Percentiles rank a stretch among this genome's conserved stretches.
Evolutionary conservation across 345 rosid genomes (phyloP).

Genomic region (Pugionium cornutum): DNA sequence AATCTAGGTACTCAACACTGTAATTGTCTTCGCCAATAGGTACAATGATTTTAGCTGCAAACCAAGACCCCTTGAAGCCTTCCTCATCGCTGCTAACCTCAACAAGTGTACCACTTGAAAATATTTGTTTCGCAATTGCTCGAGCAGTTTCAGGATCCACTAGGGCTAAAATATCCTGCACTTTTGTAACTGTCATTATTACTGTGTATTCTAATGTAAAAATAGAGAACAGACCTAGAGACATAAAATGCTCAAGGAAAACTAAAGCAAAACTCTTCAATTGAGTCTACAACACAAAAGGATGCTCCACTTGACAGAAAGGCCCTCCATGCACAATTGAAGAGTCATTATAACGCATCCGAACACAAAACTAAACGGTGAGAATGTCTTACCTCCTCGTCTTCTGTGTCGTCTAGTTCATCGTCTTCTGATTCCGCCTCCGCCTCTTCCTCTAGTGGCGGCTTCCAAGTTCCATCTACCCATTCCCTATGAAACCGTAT

Average conservation of each 20-base stretch:
- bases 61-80: conserved; percentile 75
- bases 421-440: conserved; percentile 33
- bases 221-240: not conserved
- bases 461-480: conserved; percentile 65
- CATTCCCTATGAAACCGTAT: conserved; percentile 75
- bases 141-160: conserved; percentile 28
- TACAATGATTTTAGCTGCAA: conserved; percentile 49
- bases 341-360: not conserved
- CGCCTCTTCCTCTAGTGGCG: conserved; percentile 46
- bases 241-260: conserved; percentile 11
- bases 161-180: conserved; percentile 29
- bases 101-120: conserved; percentile 38
- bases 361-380: not conserved
- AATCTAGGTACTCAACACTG: conserved; percentile 50
- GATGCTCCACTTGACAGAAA: too few species aligned
- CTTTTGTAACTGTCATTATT: not conserved
- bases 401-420: conserved; percentile 6
- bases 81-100: conserved; percentile 71
- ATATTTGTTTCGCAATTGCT: conserved; percentile 27
- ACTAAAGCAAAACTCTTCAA: conserved; percentile 1
- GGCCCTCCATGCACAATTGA: not conserved
- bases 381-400: conserved; percentile 36
- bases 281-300: too few species aligned
- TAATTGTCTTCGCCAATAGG: conserved; percentile 39
- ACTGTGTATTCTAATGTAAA: not conserved